Base-by-base conservation (phyloP, 2,329 filamentous ascomycete species). In the Scedosporium dehoogii region DNA sequence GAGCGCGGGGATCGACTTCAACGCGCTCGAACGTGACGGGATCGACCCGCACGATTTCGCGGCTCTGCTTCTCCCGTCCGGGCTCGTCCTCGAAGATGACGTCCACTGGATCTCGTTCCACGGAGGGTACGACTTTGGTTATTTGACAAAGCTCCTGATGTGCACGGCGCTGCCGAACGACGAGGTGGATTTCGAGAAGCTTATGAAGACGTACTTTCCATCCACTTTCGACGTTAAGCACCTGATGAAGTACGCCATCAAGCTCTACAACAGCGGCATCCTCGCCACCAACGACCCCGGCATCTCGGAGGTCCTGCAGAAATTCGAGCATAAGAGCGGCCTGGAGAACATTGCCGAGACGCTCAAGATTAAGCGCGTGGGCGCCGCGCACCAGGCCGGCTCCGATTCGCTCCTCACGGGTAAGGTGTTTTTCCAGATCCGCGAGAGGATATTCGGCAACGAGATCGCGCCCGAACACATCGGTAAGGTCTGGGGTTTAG, bases 71-170 rank as follows among this genome's bases (percentile, higher is more conserved):
- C 96, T 96, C 63, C 92, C 90, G 58, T 97, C 94, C 1, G 94
- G 94, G 7, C 82, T 99, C 56, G 91, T 96, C 12, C 88, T 94
- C 69, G 86, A 90, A 66, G 87, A 94, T 46, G 87, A 96, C 63
- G 90, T 97, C 62, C 88, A 91, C 73, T 99, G 94, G 94, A 90
- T 99, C 66, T 96, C 91, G 3, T 97, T 97, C 76, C 94, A 99
- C 74, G 94, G 91, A 29, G 94, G 93, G 64, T 99, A 99, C 75
- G 94, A 99, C 77, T 97, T 99, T 75, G 94, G 92, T 58, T 97
- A 97, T 71, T 81, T 99, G 57, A 92, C 96, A 71, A 99, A 99
- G 77, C 86, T 97, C 63, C 87, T 99, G 73, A 88, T 90, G 63
- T 90, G 90, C 75, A 84, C 87, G 67, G 85, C 88, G 55, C 81